These are phyloP conservation scores for Cercospora citrullina DNA, from an alignment of 2,329 filamentous ascomycete genomes.

Conservation along the genomic window DNA sequence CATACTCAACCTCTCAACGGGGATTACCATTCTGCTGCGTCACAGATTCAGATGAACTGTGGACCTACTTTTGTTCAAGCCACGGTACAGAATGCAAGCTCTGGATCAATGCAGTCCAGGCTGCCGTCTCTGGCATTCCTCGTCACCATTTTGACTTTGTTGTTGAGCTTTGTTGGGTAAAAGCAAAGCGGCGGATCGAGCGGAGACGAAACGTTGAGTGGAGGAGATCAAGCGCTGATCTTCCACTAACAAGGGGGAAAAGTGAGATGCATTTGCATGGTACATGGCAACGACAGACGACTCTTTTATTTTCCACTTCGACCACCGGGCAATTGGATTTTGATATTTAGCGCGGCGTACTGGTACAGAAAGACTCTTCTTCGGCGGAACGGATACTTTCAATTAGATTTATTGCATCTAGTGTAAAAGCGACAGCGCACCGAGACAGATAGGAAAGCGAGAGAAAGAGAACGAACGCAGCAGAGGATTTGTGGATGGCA, in stretches of 20 bases:
- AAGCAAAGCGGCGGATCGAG: neutral
- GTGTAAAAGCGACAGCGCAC: neutral
- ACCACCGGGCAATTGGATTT: neutral
- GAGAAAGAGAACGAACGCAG: neutral
- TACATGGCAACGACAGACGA: neutral
- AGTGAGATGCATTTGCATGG: neutral
- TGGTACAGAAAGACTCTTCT: neutral
- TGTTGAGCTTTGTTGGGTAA: conserved; percentile 14
- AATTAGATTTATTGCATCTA: neutral
- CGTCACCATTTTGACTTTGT: conserved; percentile 9
- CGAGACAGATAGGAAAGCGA: neutral
- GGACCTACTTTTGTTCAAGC: conserved; percentile 52
- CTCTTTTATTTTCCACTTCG: neutral
- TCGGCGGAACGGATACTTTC: neutral
- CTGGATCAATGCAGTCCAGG: neutral
- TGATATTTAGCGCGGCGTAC: conserved; percentile 10
- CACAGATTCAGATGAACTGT: conserved; percentile 67
- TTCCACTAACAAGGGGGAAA: conserved; percentile 1
- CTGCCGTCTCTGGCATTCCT: neutral
- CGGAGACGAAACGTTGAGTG: neutral
- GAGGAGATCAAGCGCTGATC: conserved; percentile 34
- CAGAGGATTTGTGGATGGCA: neutral
- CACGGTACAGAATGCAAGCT: conserved; percentile 9
- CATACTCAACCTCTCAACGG: conserved; percentile 64
- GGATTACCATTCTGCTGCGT: conserved; percentile 71